phyloP scores from a whole-genome alignment of 306 rosid genomes.

The Albizia julibrissin region DNA sequence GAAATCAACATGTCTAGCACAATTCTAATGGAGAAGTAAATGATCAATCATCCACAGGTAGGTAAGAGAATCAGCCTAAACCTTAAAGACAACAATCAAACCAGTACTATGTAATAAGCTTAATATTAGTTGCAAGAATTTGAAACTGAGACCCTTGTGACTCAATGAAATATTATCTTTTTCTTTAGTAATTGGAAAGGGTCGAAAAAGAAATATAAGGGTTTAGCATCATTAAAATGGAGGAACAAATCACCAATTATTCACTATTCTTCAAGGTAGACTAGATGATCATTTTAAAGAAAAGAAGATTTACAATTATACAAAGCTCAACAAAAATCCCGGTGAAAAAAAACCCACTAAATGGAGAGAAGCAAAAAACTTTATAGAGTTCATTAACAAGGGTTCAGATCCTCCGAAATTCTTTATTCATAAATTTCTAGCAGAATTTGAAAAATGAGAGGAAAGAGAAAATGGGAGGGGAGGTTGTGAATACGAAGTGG shows the following conservation, averaged over 20 bases:
- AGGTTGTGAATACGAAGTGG: neutral
- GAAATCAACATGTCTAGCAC: slow-evolving; percentile 12
- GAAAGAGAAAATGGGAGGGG: neutral
- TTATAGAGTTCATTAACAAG: neutral
- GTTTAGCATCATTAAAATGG: slow-evolving; percentile 23
- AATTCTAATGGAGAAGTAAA: slow-evolving; percentile 22
- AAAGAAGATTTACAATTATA: neutral
- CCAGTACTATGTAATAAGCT: neutral
- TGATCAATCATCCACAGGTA: slow-evolving; percentile 9
- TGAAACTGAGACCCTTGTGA: neutral
- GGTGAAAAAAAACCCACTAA: neutral
- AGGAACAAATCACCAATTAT: slow-evolving; percentile 17
- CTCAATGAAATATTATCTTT: slow-evolving; percentile 12
- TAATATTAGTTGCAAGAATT: neutral
- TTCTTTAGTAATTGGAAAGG: neutral
- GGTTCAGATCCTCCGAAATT: neutral
- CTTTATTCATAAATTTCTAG: neutral
- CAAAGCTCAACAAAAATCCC: neutral
- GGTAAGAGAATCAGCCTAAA: slow-evolving; percentile 7
- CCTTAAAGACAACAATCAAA: neutral
- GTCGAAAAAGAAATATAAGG: slow-evolving; percentile 13
- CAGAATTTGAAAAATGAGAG: neutral
- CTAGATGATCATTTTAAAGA: neutral
- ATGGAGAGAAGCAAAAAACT: neutral
- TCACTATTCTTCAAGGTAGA: slow-evolving; percentile 15